A percentile compares a stretch with the other conserved stretches of the same genome.
phyloP scores from a whole-genome alignment of 306 rosid genomes.

The Elaeagnus macrophylla region DNA sequence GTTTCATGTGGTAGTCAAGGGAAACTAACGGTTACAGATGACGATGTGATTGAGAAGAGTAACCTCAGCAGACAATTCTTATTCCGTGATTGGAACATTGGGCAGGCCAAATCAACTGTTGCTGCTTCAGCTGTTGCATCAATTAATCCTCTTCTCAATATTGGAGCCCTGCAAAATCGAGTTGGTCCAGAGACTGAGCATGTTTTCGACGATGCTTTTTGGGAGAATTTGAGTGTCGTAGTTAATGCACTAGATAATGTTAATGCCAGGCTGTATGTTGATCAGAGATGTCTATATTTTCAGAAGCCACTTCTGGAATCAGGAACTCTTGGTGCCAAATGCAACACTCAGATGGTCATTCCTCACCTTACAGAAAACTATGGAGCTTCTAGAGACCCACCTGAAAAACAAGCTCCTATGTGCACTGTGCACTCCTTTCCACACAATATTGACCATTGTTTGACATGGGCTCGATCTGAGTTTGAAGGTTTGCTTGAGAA shows the following conservation, averaged over 20 bases:
- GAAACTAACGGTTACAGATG: slow-evolving; percentile 19
- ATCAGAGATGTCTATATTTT: slow-evolving; percentile 21
- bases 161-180: slow-evolving; percentile 20
- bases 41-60: slow-evolving; percentile 23
- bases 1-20: slow-evolving; percentile 19
- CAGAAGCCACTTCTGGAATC: slow-evolving; percentile 25
- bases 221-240: slow-evolving; percentile 22
- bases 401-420: slow-evolving; percentile 26
- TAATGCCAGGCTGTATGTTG: slow-evolving; percentile 22
- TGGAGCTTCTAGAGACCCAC: slow-evolving; percentile 21
- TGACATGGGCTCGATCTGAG: slow-evolving; percentile 26
- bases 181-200: slow-evolving; percentile 18
- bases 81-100: slow-evolving; percentile 26
- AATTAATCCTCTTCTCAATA: slow-evolving; percentile 10
- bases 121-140: slow-evolving; percentile 19
- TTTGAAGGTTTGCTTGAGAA: slow-evolving; percentile 25
- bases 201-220: slow-evolving; percentile 18
- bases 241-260: slow-evolving; percentile 25
- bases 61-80: slow-evolving; percentile 24
- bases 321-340: slow-evolving; percentile 21
- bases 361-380: slow-evolving; percentile 24
- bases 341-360: slow-evolving; percentile 25
- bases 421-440: slow-evolving; percentile 25
- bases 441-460: slow-evolving; percentile 23
- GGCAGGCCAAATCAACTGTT: slow-evolving; percentile 20